phyloP scores from a whole-genome alignment of 305 asterid species.

The Plantago coronopus region DNA sequence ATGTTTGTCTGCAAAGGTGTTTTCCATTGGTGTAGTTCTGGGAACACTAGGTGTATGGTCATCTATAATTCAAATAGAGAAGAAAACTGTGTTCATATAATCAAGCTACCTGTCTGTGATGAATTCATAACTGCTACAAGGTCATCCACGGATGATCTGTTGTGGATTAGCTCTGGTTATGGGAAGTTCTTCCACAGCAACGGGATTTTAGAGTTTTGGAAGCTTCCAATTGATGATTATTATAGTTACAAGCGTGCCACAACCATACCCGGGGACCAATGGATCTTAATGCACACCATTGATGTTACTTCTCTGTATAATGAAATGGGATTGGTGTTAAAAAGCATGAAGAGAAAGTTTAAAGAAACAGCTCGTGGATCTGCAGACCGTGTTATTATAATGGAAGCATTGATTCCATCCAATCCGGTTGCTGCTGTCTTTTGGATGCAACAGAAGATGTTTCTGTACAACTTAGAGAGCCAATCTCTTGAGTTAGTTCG shows the following conservation, averaged over 20 bases:
- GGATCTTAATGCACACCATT: conserved; percentile 10
- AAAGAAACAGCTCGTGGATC: background rate
- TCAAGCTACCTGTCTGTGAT: background rate
- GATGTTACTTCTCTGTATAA: background rate
- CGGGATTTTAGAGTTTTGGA: background rate
- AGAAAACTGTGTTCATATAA: background rate
- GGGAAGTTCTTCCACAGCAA: no score
- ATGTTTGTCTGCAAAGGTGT: conserved; percentile 1
- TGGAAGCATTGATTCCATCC: conserved; percentile 4
- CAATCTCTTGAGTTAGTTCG: background rate
- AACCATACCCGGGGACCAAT: background rate
- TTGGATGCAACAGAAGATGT: background rate
- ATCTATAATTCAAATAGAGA: conserved; percentile 1
- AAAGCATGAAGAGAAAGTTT: background rate
- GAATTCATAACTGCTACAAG: background rate
- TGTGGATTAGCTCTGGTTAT: background rate
- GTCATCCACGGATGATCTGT: background rate
- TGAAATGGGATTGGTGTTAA: background rate
- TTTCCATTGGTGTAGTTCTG: background rate
- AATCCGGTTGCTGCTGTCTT: conserved; percentile 7
- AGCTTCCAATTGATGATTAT: background rate
- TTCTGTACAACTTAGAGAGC: conserved; percentile 7
- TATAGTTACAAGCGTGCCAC: conserved; percentile 4
- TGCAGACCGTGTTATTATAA: background rate
- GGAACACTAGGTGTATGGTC: background rate